Base-by-base conservation (phyloP, 148 eudicot genomes). In the Pouteria glomerata region DNA sequence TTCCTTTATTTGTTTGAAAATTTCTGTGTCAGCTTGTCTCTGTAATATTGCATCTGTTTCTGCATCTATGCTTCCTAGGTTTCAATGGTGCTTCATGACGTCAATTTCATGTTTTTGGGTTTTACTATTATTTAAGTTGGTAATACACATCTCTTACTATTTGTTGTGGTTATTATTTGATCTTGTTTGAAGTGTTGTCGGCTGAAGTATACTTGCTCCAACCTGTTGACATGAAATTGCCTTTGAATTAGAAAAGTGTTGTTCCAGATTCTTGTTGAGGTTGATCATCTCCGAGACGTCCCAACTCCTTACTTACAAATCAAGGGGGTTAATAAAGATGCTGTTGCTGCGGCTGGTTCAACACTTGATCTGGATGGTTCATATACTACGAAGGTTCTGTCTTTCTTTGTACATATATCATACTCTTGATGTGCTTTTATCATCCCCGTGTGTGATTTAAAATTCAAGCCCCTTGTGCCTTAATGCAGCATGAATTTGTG, bases 221-320 rank as follows among this genome's bases (percentile, higher is more conserved):
- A 4, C 44, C 44, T 39, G 7, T 70, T 33, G 8, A 35, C 55
- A 2, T 19, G 15, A 57, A 30, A 29, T 47, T 42, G 29, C 48
- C 30, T 35, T 23, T 64, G 18, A 58, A 44, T 50, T 55, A 21
- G 13, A 42, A 21, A 21, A n/a, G 35, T 30, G 19, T 67, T 70
- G 29, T 73, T 74, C 63, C 75, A 95, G 99, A 87, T 95, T 80
- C 94, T 95, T 47, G 82, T 95, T 55, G 99, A 95, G 84, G 96
- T 91, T 72, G 99, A 95, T 82, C 90, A 86, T 79, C 74, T 95
- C 57, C 96, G 87, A 85, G 96, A 91, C 76, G 90, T 88, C 44
- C 78, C 97, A 57, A 87, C 80, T 78, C 92, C 97, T 74, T 95
- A 89, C 77, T 68, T 95, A 69, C 99, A 95, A 84, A 95, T 95